These are phyloP conservation scores for Gossypium raimondii DNA, from an alignment of 345 rosid species.

Conservation along the genomic window DNA sequence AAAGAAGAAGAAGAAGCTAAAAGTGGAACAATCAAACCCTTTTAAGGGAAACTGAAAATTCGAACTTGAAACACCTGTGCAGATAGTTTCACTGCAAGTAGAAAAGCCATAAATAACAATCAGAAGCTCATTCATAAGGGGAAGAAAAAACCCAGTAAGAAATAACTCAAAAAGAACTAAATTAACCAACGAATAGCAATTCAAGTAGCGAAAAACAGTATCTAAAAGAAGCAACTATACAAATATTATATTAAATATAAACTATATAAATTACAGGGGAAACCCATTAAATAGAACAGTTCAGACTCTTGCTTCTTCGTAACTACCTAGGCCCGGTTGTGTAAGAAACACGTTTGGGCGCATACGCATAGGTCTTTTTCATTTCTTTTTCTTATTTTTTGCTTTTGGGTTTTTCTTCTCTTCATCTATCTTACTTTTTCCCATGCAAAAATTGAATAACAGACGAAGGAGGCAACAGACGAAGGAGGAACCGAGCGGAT, in stretches of 20 bases:
- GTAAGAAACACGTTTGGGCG: not conserved
- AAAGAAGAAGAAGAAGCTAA: not conserved
- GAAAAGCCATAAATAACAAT: slow-evolving; percentile 5
- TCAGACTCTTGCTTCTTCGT: not conserved
- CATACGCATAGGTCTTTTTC: not conserved
- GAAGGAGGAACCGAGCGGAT: slow-evolving; percentile 59
- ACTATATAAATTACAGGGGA: not conserved
- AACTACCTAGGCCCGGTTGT: not conserved
- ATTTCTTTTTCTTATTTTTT: not conserved
- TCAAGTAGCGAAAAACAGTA: not conserved
- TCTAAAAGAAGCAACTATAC: not conserved
- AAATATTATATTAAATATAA: not conserved
- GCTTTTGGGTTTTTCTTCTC: not conserved
- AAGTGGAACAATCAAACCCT: slow-evolving; percentile 14
- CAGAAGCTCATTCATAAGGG: slow-evolving; percentile 2
- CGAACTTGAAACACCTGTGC: not conserved
- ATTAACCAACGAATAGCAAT: not conserved
- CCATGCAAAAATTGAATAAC: not conserved
- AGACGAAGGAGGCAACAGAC: slow-evolving; percentile 42
- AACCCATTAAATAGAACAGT: not conserved
- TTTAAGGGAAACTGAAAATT: not conserved
- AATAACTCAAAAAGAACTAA: not conserved
- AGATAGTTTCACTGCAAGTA: slow-evolving; percentile 22
- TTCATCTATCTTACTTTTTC: not conserved
- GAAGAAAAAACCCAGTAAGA: slow-evolving; percentile 13